Conservation (phyloP, 2,329 filamentous ascomycete species). For the Moelleriella libera region DNA sequence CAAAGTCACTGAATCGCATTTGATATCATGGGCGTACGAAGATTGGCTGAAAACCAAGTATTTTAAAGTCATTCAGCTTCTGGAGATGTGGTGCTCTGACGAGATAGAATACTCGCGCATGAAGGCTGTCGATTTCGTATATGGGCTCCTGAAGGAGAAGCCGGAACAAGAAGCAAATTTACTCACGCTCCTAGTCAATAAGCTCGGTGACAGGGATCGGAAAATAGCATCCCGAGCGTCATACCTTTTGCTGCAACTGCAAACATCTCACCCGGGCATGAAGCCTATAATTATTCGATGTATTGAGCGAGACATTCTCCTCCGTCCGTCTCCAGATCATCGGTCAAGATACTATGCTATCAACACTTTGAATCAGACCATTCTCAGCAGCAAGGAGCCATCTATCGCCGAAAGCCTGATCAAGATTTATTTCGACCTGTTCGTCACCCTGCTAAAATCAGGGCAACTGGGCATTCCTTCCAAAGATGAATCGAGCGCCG, state of each 20-base stretch:
- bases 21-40: conserved; percentile 84
- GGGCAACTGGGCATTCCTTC: conserved; percentile 22
- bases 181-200: conserved; percentile 83
- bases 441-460: conserved; percentile 66
- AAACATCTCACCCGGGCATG: conserved; percentile 85
- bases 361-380: conserved; percentile 94
- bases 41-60: conserved; percentile 91
- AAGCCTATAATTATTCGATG: conserved; percentile 73
- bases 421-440: conserved; percentile 84
- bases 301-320: conserved; percentile 77
- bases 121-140: conserved; percentile 81
- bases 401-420: conserved; percentile 67
- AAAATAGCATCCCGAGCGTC: conserved; percentile 92
- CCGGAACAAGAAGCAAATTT: conserved; percentile 95
- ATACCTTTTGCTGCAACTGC: conserved; percentile 81
- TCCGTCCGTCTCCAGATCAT: conserved; percentile 73
- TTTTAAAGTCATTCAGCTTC: conserved; percentile 81
- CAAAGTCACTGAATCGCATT: conserved; percentile 57
- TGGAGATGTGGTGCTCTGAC: conserved; percentile 88
- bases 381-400: conserved; percentile 73
- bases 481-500: conserved; percentile 27
- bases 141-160: conserved; percentile 83
- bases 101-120: conserved; percentile 89
- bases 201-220: conserved; percentile 85
- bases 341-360: conserved; percentile 92